Base-by-base conservation (phyloP, 192 early-diverging fungal genomes). In the Backusella macrospora region DNA sequence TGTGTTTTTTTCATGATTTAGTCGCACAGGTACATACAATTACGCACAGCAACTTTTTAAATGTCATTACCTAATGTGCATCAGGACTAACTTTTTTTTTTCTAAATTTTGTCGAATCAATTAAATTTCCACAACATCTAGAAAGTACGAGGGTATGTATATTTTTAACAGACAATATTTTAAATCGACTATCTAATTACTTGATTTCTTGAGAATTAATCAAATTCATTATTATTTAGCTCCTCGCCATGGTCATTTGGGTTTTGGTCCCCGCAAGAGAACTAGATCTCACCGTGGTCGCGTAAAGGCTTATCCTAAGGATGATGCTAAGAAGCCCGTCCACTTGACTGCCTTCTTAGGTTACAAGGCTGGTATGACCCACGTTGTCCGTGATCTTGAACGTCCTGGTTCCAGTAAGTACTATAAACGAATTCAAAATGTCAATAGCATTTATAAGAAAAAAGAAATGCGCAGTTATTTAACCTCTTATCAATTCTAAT, bases 351-450 rank as follows among this genome's bases (percentile, higher is more conserved):
- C 98, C 84, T 99, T 97, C 92, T 85, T 99, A 80, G 97, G 94
- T 74, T 99, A 99, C 93, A 99, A 99, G 96, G 98, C 98, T 55
- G 98, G 98, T 86, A 99, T 99, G 98, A 98, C 96, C 83, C 96
- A 99, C 90, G 90, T 99, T 86, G 98, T 99, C 79, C 96, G 98
- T 78, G 98, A 99, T 88, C 83, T 99, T 72, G 96, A 98, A 83
- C 95, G 98, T 85, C 97, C 98, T 73, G 96, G 94, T 71, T 96
- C 97, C 86, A 99, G 52, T 55, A 55, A 55, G 52, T 55, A 34
- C 29, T 34, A 34, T 2, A 2, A 34, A 34, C 2, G 29, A 34
- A 34, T 34, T 1, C 29, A 34, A 34, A 34, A 34, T 34, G 29
- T 2, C 29, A 34, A 34, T 34, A 2, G 29, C 98, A 84, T 99